Evolutionary conservation across 2,329 filamentous ascomycete genomes (phyloP), one percentile per base, ranked within the genome.

Genomic region (Corinectria fuckeliana): DNA sequence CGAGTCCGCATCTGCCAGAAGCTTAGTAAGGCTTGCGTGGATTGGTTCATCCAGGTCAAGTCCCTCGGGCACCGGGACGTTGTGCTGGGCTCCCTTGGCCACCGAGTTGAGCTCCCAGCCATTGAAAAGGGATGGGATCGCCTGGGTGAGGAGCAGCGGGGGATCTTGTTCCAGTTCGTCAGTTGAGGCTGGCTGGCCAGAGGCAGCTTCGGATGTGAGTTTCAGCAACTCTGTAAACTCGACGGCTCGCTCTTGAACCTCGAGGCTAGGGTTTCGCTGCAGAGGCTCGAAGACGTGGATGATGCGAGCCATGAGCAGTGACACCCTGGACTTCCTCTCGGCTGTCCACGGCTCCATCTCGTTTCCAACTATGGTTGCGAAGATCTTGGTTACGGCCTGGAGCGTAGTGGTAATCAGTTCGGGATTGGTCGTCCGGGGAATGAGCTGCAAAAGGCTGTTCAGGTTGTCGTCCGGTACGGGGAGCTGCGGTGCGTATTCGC

Each of bases 41-140:
- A 99, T 94, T 1, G 91, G 88, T 50, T 88, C 84, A 69, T 96
- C 90, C 5, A 98, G 82, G 71, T 95, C 89, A 5, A 99, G 80
- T 3, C 85, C 88, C 6, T 86, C 81, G 0, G 93, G 93, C 14
- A 91, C 71, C 1, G 93, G 92, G 1, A 99, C 93, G 69, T 97
- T 96, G 50, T 83, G 85, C 72, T 98, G 92, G 3, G 95, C 94
- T 42, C 87, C 88, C 4, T 80, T 75, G 1, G 95, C 92, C 9
- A 99, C 94, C 0, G 95, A 96, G 66, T 98, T 97, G 32, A 99
- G 82, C 64, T 97, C 93, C 77, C 91, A 88, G 0, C 93, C 93
- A 5, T 84, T 82, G 73, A 98, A 98, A 2, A 99, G 81, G 2
- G 90, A 90, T 1, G 95, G 94, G 55, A 99, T 91, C 3, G 93